Conservation (phyloP, 2,329 filamentous ascomycete species). For the Venturia carpophila region DNA sequence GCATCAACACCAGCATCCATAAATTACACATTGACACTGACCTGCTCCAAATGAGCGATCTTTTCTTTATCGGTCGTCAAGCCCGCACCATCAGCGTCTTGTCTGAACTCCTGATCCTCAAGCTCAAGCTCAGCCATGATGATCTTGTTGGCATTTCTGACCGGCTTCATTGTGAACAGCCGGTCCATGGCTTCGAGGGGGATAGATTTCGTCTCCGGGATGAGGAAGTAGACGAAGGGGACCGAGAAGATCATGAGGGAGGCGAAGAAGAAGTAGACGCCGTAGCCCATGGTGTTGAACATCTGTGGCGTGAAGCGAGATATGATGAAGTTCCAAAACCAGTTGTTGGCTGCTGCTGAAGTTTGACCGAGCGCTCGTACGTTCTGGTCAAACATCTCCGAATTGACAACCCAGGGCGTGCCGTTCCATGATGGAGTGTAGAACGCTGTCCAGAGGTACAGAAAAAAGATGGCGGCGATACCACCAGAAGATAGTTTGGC, state of each 20-base stretch:
- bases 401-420: conserved; percentile 67
- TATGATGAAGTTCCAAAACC: conserved; percentile 65
- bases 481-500: conserved; percentile 40
- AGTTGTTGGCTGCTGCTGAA: conserved; percentile 63
- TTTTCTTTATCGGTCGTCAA: conserved; percentile 21
- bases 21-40: neutral
- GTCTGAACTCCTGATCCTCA: conserved; percentile 36
- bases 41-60: conserved; percentile 15
- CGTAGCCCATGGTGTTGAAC: conserved; percentile 40
- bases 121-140: conserved; percentile 33
- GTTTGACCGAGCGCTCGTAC: conserved; percentile 63
- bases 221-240: conserved; percentile 39
- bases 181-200: conserved; percentile 42
- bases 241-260: conserved; percentile 39
- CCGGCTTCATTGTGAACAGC: conserved; percentile 39
- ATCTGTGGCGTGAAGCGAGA: conserved; percentile 60
- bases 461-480: conserved; percentile 60
- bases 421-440: conserved; percentile 66
- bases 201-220: conserved; percentile 38
- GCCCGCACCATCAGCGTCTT: conserved; percentile 33
- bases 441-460: conserved; percentile 65
- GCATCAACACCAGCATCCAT: neutral
- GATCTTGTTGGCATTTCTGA: conserved; percentile 33
- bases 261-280: conserved; percentile 42
- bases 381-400: conserved; percentile 66